These are phyloP conservation scores for Tylopilus plumbeoviolaceoides DNA, from an alignment of 768 basidiomycete species.

Conservation along the genomic window DNA sequence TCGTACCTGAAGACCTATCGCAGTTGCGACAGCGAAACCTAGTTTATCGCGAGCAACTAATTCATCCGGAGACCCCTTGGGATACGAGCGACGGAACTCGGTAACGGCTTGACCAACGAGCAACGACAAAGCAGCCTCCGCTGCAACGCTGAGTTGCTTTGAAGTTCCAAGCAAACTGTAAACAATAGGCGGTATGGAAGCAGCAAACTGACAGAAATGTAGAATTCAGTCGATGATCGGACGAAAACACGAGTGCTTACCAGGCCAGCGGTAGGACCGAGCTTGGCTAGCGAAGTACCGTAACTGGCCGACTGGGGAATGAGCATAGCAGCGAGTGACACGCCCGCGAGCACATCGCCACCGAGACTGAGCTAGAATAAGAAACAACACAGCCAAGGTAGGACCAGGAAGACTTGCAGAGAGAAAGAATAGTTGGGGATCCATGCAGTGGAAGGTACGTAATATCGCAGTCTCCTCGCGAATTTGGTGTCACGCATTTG, in stretches of 20 bases:
- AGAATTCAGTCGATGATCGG: not conserved
- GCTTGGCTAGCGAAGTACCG: constrained; percentile 79
- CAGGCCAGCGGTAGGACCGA: constrained; percentile 82
- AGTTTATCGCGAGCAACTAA: constrained; percentile 40
- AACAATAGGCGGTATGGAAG: constrained; percentile 81
- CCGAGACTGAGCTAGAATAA: constrained; percentile 39
- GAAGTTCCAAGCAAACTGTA: constrained; percentile 91
- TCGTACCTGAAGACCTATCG: constrained; percentile 77
- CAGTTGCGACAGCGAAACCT: constrained; percentile 67
- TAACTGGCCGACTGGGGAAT: constrained; percentile 91
- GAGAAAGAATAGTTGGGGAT: constrained; percentile 72
- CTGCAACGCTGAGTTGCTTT: constrained; percentile 75
- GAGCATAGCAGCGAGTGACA: constrained; percentile 81
- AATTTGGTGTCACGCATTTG: constrained; percentile 29
- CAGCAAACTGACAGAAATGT: constrained; percentile 56
- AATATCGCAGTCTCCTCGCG: constrained; percentile 60
- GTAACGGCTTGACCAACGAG: constrained; percentile 84
- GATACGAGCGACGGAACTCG: constrained; percentile 53
- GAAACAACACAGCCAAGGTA: not conserved
- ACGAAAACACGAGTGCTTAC: constrained; percentile 38
- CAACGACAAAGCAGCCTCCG: constrained; percentile 85
- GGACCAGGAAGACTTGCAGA: constrained; percentile 42
- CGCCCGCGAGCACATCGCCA: constrained; percentile 77
- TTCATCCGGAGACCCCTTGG: constrained; percentile 35
- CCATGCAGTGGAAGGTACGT: constrained; percentile 75